Evolutionary conservation across 495 filamentous ascomycete species (phyloP), one percentile per base, ranked within the genome.

Genomic region (Penicillium crystallinum): DNA sequence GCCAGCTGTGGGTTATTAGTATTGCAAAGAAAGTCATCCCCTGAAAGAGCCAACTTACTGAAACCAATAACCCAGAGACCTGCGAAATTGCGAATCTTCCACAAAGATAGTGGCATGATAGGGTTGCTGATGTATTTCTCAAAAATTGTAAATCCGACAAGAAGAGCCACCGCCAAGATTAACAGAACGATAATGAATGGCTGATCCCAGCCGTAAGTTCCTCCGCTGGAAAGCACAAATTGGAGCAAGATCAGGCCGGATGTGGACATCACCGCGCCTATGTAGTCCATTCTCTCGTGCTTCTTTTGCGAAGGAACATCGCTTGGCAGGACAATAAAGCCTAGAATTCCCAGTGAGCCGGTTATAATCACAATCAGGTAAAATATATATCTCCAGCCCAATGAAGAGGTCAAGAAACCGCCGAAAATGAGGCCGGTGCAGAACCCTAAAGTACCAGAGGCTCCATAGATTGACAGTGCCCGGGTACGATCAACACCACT

Each of bases 121-220:
- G 68, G 68, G 22, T 65, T 64, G 10, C 56, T 55, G 53, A 69
- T 64, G 49, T 63, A 68, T 15, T 65, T 67, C 49, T 71, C 61
- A 19, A 61, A 40, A 19, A 72, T 8, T 6, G 56, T 53, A 46
- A 80, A 80, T 6, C 53, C 68, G 18, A 57, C 59, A 19, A 80
- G 66, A 18, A 74, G 60, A 8, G 58, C 51, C 30, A 77, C 47
- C 2, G 75, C 67, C 2, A 74, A 27, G 35, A 77, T 58, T 17
- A 81, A 53, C 0, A 79, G 66, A 6, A 64, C 67, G 41, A 75
- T 71, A 45, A 76, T 67, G 48, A 80, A 79, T 0, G 76, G 70
- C 5, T 52, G 61, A 6, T 54, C 52, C 77, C 79, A 80, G 22
- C 77, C 77, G n/a, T 72, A 71, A 5, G 52, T 47, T 39, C 68